These are phyloP conservation scores for Cryptococcus floricola DNA, from an alignment of 1,284 basidiomycete species.

Conservation along the genomic window DNA sequence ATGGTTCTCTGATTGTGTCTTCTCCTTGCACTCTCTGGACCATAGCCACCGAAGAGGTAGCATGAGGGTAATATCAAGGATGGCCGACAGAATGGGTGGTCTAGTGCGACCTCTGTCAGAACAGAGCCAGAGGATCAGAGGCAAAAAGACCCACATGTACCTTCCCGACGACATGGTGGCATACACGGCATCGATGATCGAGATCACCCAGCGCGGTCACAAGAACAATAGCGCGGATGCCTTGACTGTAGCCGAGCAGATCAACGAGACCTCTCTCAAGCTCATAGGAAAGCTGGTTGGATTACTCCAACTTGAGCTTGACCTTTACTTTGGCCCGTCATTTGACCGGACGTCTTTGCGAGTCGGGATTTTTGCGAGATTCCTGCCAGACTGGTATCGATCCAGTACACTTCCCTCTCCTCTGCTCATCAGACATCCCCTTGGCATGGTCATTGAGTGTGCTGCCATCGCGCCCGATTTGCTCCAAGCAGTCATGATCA, in stretches of 20 bases:
- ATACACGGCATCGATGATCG: constrained; percentile 78
- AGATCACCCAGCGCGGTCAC: constrained; percentile 71
- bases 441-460: constrained; percentile 79
- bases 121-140: constrained; percentile 44
- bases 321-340: constrained; percentile 41
- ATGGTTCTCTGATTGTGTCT: constrained; percentile 44
- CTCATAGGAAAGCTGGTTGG: constrained; percentile 72
- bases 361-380: constrained; percentile 79
- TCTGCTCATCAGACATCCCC: constrained; percentile 77
- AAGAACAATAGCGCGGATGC: constrained; percentile 34
- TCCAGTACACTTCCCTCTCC: constrained; percentile 72
- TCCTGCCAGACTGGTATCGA: constrained; percentile 80
- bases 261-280: constrained; percentile 71
- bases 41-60: constrained; percentile 24
- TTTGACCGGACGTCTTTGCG: constrained; percentile 64
- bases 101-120: constrained; percentile 43
- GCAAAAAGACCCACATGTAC: constrained; percentile 57
- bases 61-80: constrained; percentile 29
- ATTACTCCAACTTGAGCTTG: constrained; percentile 55
- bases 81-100: constrained; percentile 42
- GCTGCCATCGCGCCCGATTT: constrained; percentile 84
- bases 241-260: constrained; percentile 62
- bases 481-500: constrained; percentile 73
- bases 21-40: constrained; percentile 26
- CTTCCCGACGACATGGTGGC: constrained; percentile 85